Evolutionary conservation across 2,329 filamentous ascomycete genomes (phyloP).

Genomic region (Colletotrichum gigasporum): DNA sequence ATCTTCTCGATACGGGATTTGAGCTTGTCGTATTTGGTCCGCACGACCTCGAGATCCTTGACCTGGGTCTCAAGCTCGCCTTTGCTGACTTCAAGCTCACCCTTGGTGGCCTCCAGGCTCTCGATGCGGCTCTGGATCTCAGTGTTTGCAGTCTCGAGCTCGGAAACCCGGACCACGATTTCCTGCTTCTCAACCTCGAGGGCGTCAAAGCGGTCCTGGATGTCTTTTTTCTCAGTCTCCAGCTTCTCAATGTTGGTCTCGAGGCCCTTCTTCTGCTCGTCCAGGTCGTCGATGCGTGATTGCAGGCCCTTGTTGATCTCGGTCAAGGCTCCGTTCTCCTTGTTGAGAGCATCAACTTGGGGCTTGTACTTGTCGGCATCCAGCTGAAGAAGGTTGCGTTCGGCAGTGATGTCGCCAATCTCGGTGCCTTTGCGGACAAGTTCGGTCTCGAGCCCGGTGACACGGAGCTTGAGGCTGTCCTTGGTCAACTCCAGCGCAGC

Average conservation of each 20-base stretch:
- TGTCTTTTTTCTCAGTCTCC: slow-evolving; percentile 17
- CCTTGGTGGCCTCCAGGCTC: slow-evolving; percentile 26
- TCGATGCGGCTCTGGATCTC: slow-evolving; percentile 16
- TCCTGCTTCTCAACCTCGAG: slow-evolving; percentile 24
- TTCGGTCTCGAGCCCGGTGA: slow-evolving; percentile 26
- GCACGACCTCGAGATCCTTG: slow-evolving; percentile 27
- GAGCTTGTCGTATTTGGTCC: slow-evolving; percentile 29
- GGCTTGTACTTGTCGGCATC: slow-evolving; percentile 25
- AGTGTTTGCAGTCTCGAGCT: slow-evolving; percentile 22
- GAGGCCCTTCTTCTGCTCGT: slow-evolving; percentile 27
- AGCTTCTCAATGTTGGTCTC: slow-evolving; percentile 25
- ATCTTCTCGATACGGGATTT: slow-evolving; percentile 23
- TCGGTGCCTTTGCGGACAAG: slow-evolving; percentile 22
- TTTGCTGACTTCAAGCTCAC: slow-evolving; percentile 15
- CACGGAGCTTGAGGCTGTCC: slow-evolving; percentile 22
- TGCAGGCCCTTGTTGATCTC: slow-evolving; percentile 25
- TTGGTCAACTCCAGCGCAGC: slow-evolving; percentile 31
- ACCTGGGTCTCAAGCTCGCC: slow-evolving; percentile 20
- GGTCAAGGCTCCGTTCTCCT: slow-evolving; percentile 23
- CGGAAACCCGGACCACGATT: slow-evolving; percentile 12
- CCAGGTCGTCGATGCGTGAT: slow-evolving; percentile 26
- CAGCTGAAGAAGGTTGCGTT: slow-evolving; percentile 22
- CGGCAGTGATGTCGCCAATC: slow-evolving; percentile 27
- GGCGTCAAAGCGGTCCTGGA: slow-evolving; percentile 13
- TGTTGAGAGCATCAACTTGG: slow-evolving; percentile 19